A percentile compares a stretch with the other conserved stretches of the same genome.
Evolutionary conservation across 177 flowering plant genomes (phyloP).

Genomic region (Tripterygium wilfordii): DNA sequence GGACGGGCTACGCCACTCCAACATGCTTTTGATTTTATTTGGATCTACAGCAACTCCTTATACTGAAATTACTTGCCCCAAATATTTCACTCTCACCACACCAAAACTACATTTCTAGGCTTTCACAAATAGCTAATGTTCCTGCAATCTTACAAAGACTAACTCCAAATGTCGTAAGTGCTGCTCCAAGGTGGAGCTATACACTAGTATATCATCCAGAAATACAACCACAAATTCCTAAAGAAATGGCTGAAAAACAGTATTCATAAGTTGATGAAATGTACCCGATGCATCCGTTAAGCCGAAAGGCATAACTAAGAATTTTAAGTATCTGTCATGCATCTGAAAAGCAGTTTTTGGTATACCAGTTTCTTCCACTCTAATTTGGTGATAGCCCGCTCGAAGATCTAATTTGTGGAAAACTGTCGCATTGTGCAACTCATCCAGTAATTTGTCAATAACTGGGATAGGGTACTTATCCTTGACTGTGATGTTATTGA

Average conservation of each 20-base stretch:
- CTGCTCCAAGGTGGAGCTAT: not conserved
- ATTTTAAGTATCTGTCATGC: not conserved
- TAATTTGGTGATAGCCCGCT: not conserved
- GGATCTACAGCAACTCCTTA: not conserved
- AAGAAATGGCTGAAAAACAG: not conserved
- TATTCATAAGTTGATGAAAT: not conserved
- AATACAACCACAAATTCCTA: not conserved
- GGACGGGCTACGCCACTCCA: not conserved
- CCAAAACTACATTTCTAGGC: not conserved
- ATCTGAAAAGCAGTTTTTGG: not conserved
- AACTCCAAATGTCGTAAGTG: not conserved
- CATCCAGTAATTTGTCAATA: not conserved
- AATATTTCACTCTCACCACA: not conserved
- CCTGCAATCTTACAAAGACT: not conserved
- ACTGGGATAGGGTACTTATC: not conserved
- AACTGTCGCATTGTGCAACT: not conserved
- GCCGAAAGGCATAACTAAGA: not conserved
- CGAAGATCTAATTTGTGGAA: not conserved
- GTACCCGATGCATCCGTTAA: not conserved
- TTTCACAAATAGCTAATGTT: not conserved
- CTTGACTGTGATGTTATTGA: not conserved
- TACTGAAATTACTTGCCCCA: not conserved
- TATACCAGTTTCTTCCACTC: not conserved
- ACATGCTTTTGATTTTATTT: not conserved
- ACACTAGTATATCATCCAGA: not conserved